Percentiles rank a stretch among this genome's conserved stretches.
Conservation (phyloP, 495 filamentous ascomycete species). For the Podospora appendiculata region DNA sequence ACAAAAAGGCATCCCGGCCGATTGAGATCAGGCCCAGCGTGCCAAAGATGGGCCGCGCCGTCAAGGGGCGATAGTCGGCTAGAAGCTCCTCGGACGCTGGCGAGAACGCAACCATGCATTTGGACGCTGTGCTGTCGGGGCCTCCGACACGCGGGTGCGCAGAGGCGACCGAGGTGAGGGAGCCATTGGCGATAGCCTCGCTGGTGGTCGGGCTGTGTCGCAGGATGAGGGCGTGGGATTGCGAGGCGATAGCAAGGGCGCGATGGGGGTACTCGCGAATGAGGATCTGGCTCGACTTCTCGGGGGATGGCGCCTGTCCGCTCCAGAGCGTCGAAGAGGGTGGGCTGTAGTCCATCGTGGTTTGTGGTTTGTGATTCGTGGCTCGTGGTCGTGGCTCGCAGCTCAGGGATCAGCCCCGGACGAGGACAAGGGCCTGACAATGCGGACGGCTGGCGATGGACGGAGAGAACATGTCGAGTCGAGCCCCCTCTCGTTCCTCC, state of each 20-base stretch:
- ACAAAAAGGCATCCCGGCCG: slow-evolving; percentile 79
- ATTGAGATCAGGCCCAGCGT: slow-evolving; percentile 88
- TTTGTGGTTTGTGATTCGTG: not conserved
- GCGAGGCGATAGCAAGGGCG: slow-evolving; percentile 73
- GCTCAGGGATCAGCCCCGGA: too few relatives aligned
- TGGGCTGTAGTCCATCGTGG: slow-evolving; percentile 19
- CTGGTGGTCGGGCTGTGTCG: slow-evolving; percentile 57
- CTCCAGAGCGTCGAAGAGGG: slow-evolving; percentile 20
- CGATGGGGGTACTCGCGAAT: slow-evolving; percentile 75
- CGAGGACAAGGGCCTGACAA: too few relatives aligned
- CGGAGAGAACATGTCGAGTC: too few relatives aligned
- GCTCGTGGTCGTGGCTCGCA: too few relatives aligned
- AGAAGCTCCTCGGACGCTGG: slow-evolving; percentile 57
- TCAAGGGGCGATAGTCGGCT: slow-evolving; percentile 63
- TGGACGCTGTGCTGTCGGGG: slow-evolving; percentile 35
- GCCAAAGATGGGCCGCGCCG: slow-evolving; percentile 69
- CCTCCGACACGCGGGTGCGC: slow-evolving; percentile 26
- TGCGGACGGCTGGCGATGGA: too few relatives aligned
- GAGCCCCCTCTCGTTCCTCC: too few relatives aligned
- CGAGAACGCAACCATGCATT: slow-evolving; percentile 85
- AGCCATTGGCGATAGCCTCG: slow-evolving; percentile 43
- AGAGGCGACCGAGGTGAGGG: slow-evolving; percentile 38
- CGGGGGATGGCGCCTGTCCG: slow-evolving; percentile 29
- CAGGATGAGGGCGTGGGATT: slow-evolving; percentile 74
- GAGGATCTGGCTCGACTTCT: slow-evolving; percentile 48